phyloP scores from a whole-genome alignment of 257 asterid genomes.

The Craterostigma plantagineum region DNA sequence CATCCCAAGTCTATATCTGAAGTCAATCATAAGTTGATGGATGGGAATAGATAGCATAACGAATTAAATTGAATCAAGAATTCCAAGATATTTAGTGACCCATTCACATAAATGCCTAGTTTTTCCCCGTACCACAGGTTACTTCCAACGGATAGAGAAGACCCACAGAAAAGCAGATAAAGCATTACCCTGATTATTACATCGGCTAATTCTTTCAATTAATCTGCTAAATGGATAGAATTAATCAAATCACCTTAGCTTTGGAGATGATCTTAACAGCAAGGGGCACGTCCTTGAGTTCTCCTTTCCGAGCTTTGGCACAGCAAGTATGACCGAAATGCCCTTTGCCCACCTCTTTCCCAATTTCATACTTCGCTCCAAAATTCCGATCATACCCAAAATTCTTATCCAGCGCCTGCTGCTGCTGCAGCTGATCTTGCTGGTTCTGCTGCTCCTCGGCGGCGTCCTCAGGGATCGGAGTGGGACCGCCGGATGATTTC shows the following conservation, averaged over 20 bases:
- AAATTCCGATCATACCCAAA: constrained; percentile 74
- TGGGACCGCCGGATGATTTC: constrained; percentile 57
- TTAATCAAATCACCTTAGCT: constrained; percentile 38
- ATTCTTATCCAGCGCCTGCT: constrained; percentile 47
- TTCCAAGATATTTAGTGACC: no score
- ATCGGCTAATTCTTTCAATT: background rate
- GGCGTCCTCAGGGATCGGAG: constrained; percentile 38
- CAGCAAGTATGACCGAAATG: constrained; percentile 95
- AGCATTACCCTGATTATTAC: no score
- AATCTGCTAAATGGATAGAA: background rate
- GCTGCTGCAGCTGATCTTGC: constrained; percentile 11
- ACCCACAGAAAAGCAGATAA: no score
- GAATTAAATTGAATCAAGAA: no score
- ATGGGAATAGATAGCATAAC: no score
- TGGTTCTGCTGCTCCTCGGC: constrained; percentile 9
- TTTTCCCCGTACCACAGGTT: no score
- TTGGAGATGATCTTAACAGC: constrained; percentile 92
- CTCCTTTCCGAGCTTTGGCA: constrained; percentile 64
- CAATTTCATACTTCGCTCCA: constrained; percentile 83
- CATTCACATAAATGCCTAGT: no score
- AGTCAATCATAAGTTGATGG: no score
- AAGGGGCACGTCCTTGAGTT: constrained; percentile 61
- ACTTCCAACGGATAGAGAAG: no score
- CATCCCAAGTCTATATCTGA: no score
- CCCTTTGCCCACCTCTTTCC: constrained; percentile 91